Base-by-base conservation (phyloP, 1,139 yeast genomes). In the Geotrichum candidum region DNA sequence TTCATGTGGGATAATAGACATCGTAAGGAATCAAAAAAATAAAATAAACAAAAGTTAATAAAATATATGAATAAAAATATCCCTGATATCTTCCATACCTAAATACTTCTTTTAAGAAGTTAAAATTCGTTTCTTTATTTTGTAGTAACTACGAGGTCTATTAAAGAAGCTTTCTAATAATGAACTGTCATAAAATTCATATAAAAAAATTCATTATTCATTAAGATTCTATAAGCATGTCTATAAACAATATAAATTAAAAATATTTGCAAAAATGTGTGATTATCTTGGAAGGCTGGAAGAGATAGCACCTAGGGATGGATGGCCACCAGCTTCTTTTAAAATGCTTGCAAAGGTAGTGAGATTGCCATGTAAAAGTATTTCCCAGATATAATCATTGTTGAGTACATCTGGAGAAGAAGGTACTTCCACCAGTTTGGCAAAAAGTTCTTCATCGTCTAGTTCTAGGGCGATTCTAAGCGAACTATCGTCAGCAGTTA, bases 291-390 rank as follows among this genome's bases (percentile, higher is more conserved):
- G 29, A 48, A 58, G 57, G 35, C 54, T 46, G 5, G 51, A 52
- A 27, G 64, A 59, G 18, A 62, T 38, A 10, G 62, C 61, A 7
- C 51, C 54, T 2, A 62, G 51, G 18, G 64, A 62, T 9, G 64
- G 64, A 18, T 46, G 22, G 6, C 63, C 64, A 15, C 64, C 64
- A 11, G 63, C 63, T 27, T 58, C 52, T 13, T 50, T 22, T 11
- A 60, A n/a, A 13, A 51, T n/a, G n/a, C n/a, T 18, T 4, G 55
- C 53, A 48, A 41, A 58, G 3, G n/a, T 15, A 22, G 27, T 38
- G 18, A 56, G 53, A 46, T 50, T 38, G 25, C 46, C 13, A 13
- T 22, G 15, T 13, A 60, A 41, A n/a, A 60, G 22, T 1, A 22
- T 48, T 53, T 56, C 57, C 62, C 62, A 60, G 5, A 60, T 23